Base-by-base conservation (phyloP, 2,329 filamentous ascomycete species). In the Juglanconis sp. region DNA sequence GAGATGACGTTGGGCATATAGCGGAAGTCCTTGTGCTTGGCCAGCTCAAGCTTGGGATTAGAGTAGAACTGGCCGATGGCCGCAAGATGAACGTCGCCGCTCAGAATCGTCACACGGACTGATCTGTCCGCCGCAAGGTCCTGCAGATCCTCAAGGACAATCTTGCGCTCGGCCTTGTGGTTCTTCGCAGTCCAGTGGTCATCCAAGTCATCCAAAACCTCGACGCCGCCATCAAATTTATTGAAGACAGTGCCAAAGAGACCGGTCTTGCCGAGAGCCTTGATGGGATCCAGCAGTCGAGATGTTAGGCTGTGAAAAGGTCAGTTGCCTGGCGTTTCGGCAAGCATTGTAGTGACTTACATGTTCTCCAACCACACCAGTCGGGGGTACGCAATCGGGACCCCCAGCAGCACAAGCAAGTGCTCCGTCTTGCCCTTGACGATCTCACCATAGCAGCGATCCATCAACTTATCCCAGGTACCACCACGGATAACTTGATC, bases 151-250 rank as follows among this genome's bases (percentile, higher is more conserved):
- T 95, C 90, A 46, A 99, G 86, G 64, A 98, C 81, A 73, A 91
- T 89, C 64, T 88, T 91, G 54, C 95, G 87, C 75, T 99, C 95
- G 32, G 86, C 82, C 72, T 98, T 99, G 77, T 98, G 93, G 70
- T 92, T 91, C 71, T 92, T 96, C 42, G 94, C 91, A 1, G 94
- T 97, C 95, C 95, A 99, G 71, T 99, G 94, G 73, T 98, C 95
- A 71, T 97, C 94, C 9, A 96, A 77, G 68, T 96, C 92, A 70
- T 96, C 93, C 34, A 96, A 79, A 13, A 98, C 90, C 73, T 98
- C 95, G 5, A 95, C 90, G 17, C 92, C 92, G 30, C 92, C 92
- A 69, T 97, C 93, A 67, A 96, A 93, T 66, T 90, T 90, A 76
- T 96, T 96, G 44, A 96, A 80, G 48, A 96, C 86, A 62, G 84